Evolutionary conservation across 345 rosid genomes (phyloP).

Genomic region (Raphanus raphanistrum): DNA sequence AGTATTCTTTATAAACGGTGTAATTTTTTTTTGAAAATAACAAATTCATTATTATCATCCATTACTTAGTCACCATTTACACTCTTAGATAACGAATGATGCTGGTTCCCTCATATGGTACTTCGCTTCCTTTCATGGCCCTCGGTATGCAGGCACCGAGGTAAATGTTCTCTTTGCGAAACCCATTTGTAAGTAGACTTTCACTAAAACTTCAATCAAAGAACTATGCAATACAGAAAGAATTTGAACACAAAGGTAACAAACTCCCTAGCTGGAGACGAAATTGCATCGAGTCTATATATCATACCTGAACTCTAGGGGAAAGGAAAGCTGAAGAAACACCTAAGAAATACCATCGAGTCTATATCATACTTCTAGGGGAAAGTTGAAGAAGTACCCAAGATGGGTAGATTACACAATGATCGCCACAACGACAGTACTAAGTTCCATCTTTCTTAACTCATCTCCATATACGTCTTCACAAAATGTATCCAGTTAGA

Average conservation of each 20-base stretch:
- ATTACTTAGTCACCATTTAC: too few relatives aligned
- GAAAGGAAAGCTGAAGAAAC: slow-evolving; percentile 60
- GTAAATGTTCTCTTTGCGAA: slow-evolving; percentile 39
- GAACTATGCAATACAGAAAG: slow-evolving; percentile 49
- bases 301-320: slow-evolving; percentile 88
- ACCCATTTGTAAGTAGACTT: neutral
- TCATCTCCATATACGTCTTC: neutral
- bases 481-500: neutral
- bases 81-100: too few relatives aligned
- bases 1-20: too few relatives aligned
- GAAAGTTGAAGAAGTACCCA: slow-evolving; percentile 65
- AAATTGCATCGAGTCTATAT: slow-evolving; percentile 78
- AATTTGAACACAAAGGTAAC: slow-evolving; percentile 69
- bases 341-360: slow-evolving; percentile 65
- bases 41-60: too few relatives aligned
- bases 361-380: slow-evolving; percentile 83
- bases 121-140: neutral
- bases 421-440: slow-evolving; percentile 84
- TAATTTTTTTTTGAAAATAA: too few relatives aligned
- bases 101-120: too few relatives aligned
- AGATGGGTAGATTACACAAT: slow-evolving; percentile 93
- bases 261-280: slow-evolving; percentile 89
- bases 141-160: slow-evolving; percentile 96
- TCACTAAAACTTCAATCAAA: neutral
- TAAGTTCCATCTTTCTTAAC: slow-evolving; percentile 36